Evolutionary conservation across 2,329 filamentous ascomycete species (phyloP), one percentile per base, ranked within the genome.

Genomic region (Dactylellina cionopaga): DNA sequence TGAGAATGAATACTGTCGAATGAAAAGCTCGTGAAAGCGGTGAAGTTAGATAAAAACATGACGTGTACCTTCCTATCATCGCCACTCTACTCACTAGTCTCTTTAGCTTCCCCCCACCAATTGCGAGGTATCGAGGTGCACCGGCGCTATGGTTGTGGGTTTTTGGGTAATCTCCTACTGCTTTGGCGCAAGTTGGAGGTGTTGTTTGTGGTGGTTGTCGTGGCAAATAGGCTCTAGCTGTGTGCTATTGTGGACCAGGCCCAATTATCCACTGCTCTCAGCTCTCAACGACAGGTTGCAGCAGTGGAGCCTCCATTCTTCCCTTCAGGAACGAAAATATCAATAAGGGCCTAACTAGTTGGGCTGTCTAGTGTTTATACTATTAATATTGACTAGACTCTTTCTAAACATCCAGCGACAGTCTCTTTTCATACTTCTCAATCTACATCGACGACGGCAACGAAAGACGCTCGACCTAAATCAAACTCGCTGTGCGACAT

Each of bases 161-260:
- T 35, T 35, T 35, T 6, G 31, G 6, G 13, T 35, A 13, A 35
- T 35, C 13, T 35, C 31, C 31, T 35, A 35, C 31, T n/a, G n/a
- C n/a, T n/a, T n/a, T n/a, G n/a, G n/a, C n/a, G n/a, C n/a, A n/a
- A n/a, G n/a, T n/a, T n/a, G n/a, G n/a, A 29, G 19, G 17, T 11
- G 43, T 24, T 27, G 43, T 19, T 47, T 29, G 17, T 6, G 25
- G 9, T 22, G 49, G 49, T 54, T 55, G 51, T 55, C 51, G 51
- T 55, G 51, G 51, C 51, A 55, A 55, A n/a, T n/a, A 41, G 51
- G 49, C 15, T 6, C 39, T 15, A 22, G 39, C 39, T 6, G 7
- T n/a, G n/a, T 43, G 39, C 39, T 43, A 43, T 43, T 43, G n/a
- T 17, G 51, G 33, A 55, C 51, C 24, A 35, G 51, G 51, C n/a